Conservation (phyloP, 2,329 filamentous ascomycete genomes). For the Colletotrichum navitas region DNA sequence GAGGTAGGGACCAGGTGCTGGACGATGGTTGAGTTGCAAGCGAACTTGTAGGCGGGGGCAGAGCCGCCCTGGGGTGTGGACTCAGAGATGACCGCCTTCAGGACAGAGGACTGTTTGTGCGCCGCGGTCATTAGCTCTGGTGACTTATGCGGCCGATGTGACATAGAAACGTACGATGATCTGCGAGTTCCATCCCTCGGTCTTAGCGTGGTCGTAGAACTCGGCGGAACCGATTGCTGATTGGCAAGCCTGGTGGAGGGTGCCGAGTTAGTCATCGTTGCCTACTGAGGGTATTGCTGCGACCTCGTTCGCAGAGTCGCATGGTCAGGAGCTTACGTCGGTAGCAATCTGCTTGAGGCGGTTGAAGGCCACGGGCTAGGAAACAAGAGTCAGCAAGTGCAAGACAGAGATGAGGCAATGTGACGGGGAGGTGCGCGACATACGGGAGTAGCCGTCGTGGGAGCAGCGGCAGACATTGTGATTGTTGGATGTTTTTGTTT, state of each 20-base stretch:
- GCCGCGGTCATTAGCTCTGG: slow-evolving; percentile 20
- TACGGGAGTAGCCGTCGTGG: slow-evolving; percentile 32
- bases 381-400: slow-evolving; percentile 12
- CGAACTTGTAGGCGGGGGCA: slow-evolving; percentile 86
- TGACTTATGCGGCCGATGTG: not conserved
- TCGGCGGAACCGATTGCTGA: slow-evolving; percentile 79
- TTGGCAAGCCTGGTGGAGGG: slow-evolving; percentile 78
- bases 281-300: not conserved
- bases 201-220: slow-evolving; percentile 88
- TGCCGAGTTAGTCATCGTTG: slow-evolving; percentile 39
- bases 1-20: slow-evolving; percentile 85
- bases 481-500: slow-evolving; percentile 12
- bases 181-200: slow-evolving; percentile 87
- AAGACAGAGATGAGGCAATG: no score
- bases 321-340: slow-evolving; percentile 70
- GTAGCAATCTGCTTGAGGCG: slow-evolving; percentile 87
- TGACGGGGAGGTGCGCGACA: slow-evolving; percentile 6
- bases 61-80: slow-evolving; percentile 69
- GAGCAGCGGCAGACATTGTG: slow-evolving; percentile 33
- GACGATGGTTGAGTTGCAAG: slow-evolving; percentile 98
- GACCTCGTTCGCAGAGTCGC: slow-evolving; percentile 10
- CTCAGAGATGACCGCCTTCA: slow-evolving; percentile 82
- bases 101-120: slow-evolving; percentile 74
- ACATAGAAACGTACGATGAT: slow-evolving; percentile 79
- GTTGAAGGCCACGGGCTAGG: slow-evolving; percentile 79